phyloP scores from a whole-genome alignment of 139 green algal species.

The Chlorella sorokiniana region DNA sequence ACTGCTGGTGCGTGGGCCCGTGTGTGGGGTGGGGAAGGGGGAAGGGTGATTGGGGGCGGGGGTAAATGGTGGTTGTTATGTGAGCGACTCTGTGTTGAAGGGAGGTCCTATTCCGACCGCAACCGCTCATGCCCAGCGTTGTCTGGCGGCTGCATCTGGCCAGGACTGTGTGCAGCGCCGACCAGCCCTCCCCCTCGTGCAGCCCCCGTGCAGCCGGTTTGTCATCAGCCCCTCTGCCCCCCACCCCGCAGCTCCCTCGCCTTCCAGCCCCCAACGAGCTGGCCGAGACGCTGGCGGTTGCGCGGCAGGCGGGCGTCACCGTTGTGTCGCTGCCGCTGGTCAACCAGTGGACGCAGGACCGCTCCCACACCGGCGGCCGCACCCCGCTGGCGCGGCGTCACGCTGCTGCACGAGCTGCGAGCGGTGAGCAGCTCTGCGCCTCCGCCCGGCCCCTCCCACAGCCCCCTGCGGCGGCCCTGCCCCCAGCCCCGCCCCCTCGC shows the following conservation, averaged over 20 bases:
- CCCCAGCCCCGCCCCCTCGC: no score
- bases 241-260: constrained; percentile 52
- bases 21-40: no score
- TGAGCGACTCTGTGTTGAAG: no score
- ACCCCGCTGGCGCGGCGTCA: constrained; percentile 74
- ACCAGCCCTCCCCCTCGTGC: no score
- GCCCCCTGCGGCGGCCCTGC: no score
- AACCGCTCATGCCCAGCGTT: no score
- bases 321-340: constrained; percentile 73
- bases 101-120: no score
- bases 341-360: constrained; percentile 76
- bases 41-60: no score
- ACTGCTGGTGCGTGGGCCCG: constrained; percentile 72
- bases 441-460: neutral
- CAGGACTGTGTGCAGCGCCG: no score
- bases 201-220: no score
- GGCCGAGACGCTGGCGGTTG: constrained; percentile 41
- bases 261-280: constrained; percentile 52
- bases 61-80: no score
- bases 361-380: constrained; percentile 31
- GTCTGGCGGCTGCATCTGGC: no score
- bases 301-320: constrained; percentile 52
- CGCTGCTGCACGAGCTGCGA: constrained; percentile 63
- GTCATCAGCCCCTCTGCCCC: constrained; percentile 8
- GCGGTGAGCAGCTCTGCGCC: neutral